Base-by-base conservation (phyloP, 768 basidiomycete genomes). In the Russula virescens region DNA sequence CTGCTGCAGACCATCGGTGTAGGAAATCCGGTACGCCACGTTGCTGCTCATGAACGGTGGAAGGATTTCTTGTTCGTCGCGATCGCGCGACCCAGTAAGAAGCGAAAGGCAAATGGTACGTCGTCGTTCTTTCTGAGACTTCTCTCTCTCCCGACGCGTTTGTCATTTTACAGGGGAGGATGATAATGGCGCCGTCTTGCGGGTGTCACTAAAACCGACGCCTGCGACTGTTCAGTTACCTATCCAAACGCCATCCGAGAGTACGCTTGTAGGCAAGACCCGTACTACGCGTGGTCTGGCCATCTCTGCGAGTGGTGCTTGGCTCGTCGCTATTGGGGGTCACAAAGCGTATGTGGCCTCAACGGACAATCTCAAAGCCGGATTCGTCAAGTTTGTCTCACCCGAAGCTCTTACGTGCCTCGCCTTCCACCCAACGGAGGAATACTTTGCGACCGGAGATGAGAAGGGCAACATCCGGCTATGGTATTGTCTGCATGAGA, bases 371-470 rank as follows among this genome's bases (percentile, higher is more conserved):
- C 72, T 83, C 56, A 78, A 80, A 60, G 76, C 82, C 11, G 88
- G 89, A 3, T 91, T 91, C 73, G 86, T 83, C 45, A 94, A 93
- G 74, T 91, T 89, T 68, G 85, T 89, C 14, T 89, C 89, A 50
- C 83, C 88, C 1, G 90, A 96, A 60, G 75, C 74, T 28, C 77
- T 98, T 61, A 94, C 90, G 1, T 93, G 90, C 71, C 78, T 97
- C 47, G 84, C 90, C 6, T 89, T 91, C 71, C 93, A 96, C 72
- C 96, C 96, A 2, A 80, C 78, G 55, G 88, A 97, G 65, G 91
- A 95, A 60, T 95, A 90, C 74, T 97, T 98, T 72, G 97, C 94
- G 3, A 97, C 96, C 0, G 97, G 97, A 26, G 95, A 98, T 69
- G 79, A 77, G 23, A 85, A 85, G 65, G 97, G 97, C 58, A 79